Evolutionary conservation across 768 basidiomycete genomes (phyloP).

Genomic region (Boletus pseudopeckii): DNA sequence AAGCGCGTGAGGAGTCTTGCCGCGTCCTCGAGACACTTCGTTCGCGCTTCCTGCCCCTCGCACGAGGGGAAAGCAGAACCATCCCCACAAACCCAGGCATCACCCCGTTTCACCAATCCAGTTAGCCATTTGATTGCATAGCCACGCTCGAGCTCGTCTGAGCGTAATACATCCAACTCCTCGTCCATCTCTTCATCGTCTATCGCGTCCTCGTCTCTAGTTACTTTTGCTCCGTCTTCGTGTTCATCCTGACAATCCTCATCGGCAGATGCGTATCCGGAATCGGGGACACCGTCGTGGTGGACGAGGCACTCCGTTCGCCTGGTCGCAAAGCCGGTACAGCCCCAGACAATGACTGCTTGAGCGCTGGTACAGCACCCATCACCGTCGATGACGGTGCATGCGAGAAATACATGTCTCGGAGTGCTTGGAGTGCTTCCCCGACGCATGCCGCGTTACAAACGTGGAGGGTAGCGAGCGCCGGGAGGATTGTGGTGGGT

Average conservation of each 20-base stretch:
- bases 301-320: slow-evolving; percentile 28
- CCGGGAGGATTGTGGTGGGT: slow-evolving; percentile 56
- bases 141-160: slow-evolving; percentile 63
- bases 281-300: slow-evolving; percentile 55
- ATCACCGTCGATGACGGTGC: slow-evolving; percentile 9
- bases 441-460: slow-evolving; percentile 37
- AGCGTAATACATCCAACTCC: slow-evolving; percentile 46
- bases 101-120: slow-evolving; percentile 60
- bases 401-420: slow-evolving; percentile 50
- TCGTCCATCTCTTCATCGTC: slow-evolving; percentile 3
- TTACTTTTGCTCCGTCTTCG: slow-evolving; percentile 11
- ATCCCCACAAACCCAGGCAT: slow-evolving; percentile 40
- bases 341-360: slow-evolving; percentile 7
- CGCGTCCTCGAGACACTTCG: slow-evolving; percentile 51
- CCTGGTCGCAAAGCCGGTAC: slow-evolving; percentile 25
- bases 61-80: slow-evolving; percentile 21
- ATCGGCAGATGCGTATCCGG: slow-evolving; percentile 75
- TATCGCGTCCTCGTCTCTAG: slow-evolving; percentile 6
- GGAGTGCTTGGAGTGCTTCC: slow-evolving; percentile 43
- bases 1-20: slow-evolving; percentile 55
- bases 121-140: slow-evolving; percentile 76
- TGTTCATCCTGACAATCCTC: slow-evolving; percentile 47
- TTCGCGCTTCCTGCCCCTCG: slow-evolving; percentile 40
- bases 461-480: slow-evolving; percentile 42
- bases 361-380: slow-evolving; percentile 19